Evolutionary conservation across 257 asterid genomes (phyloP), one percentile per base, ranked within the genome.

Genomic region (Gardenia jasminoides): DNA sequence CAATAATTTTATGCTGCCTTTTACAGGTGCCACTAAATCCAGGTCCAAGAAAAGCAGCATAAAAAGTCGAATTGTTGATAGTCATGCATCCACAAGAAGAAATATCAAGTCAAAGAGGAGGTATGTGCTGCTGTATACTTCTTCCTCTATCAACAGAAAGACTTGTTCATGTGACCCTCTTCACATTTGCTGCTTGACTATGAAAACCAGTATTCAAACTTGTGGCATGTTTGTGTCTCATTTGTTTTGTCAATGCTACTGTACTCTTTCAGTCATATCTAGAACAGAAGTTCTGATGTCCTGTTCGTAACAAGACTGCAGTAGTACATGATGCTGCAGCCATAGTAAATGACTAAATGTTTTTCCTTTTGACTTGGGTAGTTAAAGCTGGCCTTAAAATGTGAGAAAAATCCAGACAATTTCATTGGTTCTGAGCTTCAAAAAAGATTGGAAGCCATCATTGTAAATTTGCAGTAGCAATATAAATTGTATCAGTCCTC

Each of bases 11-110:
- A 13, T 31, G 72, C 82, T 56, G 13, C 72, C 36, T 30, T 44
- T 86, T 88, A 84, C 96, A 95, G 97, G 81, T 86, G 84, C 86
- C 71, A 79, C 94, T 69, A 87, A 82, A 83, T 82, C 92, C 54
- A 90, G 73, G 80, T 76, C 80, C 62, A 88, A 86, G 81, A 89
- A 79, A 74, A 83, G 91, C 83, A 83, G 78, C 85, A 78, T 67
- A 44, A 83, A 56, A 76, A 80, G 85, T 81, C 84, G 81, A 79
- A 82, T 46, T 70, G 80, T 76, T 75, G 67, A 80, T 46, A 76
- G 81, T 54, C 61, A 78, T 74, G 80, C 84, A 75, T 82, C 91
- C 58, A 78, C 80, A 33, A 88, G 85, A 84, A 87, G 85, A 90
- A 74, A 28, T 78, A 84, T 86, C 12, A 88, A 89, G 82, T 85